phyloP scores from a whole-genome alignment of 2,329 filamentous ascomycete genomes.

The Nakataea oryzae region DNA sequence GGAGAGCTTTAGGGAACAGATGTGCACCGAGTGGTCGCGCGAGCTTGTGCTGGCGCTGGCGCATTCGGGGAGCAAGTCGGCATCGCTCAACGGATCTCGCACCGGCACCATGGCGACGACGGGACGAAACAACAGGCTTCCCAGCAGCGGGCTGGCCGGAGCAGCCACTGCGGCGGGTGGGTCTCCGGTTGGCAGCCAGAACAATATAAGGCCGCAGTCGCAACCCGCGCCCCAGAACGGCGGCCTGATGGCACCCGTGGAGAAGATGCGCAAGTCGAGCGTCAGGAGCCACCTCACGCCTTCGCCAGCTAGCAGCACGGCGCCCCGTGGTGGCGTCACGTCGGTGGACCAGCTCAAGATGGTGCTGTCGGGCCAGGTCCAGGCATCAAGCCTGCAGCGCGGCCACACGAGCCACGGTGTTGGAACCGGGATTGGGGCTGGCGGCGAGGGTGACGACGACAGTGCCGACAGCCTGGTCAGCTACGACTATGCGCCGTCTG shows the following conservation, averaged over 20 bases:
- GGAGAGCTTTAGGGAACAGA: slow-evolving; percentile 56
- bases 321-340: slow-evolving; percentile 34
- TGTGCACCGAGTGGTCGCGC: slow-evolving; percentile 71
- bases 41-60: slow-evolving; percentile 61
- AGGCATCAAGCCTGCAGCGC: slow-evolving; percentile 25
- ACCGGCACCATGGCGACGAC: slow-evolving; percentile 46
- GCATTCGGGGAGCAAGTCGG: slow-evolving; percentile 58
- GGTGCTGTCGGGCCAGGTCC: slow-evolving; percentile 42
- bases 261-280: slow-evolving; percentile 42
- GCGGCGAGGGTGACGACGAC: slow-evolving; percentile 37
- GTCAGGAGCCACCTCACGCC: slow-evolving; percentile 40
- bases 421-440: slow-evolving; percentile 23
- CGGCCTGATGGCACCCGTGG: slow-evolving; percentile 14
- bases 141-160: slow-evolving; percentile 6
- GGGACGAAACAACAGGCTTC: neutral
- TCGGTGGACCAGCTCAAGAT: slow-evolving; percentile 56
- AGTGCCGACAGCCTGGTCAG: slow-evolving; percentile 61
- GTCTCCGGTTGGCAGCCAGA: slow-evolving; percentile 37
- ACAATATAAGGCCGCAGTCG: slow-evolving; percentile 39
- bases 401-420: slow-evolving; percentile 13
- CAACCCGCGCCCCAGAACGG: slow-evolving; percentile 19
- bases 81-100: slow-evolving; percentile 67
- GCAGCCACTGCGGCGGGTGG: slow-evolving; percentile 23
- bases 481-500: slow-evolving; percentile 58
- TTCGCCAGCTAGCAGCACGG: slow-evolving; percentile 18